Evolutionary conservation across 805 yeast species (phyloP), one percentile per base, ranked within the genome.

Genomic region (Vanderwaltozyma tropicalis): DNA sequence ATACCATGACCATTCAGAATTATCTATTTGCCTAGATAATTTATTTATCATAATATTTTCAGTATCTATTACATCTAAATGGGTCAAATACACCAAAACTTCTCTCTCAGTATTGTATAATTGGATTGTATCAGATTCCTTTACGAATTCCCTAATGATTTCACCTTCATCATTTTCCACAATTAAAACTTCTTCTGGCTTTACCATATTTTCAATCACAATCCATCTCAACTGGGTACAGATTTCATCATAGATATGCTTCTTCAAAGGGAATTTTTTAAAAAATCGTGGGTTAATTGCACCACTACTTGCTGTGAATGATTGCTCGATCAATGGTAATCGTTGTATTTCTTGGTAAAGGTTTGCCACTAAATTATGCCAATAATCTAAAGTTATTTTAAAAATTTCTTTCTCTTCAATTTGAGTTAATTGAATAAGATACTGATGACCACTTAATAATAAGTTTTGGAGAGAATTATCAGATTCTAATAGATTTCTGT

Each of bases 141-240:
- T 83, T 39, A 88, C 94, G 49, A 86, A 85, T 54, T 88, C 96
- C 53, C 97, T 76, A 28, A 88, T 96, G 57, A 92, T 86, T 63
- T 89, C 97, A 46, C 97, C 97, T 63, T 89, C 97, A 60, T 92
- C 97, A 57, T 88, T 88, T 61, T 92, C 96, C 32, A 86, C 95
- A 63, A 92, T 74, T 39, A 89, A 70, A 35, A 92, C 96, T 63
- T 92, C 98, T 61, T 92, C 97, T 1, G 98, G 98, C 59, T 94
- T 78, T 2, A 83, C 96, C 97, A 92, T 92, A 50, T 82, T 81
- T 61, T 88, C 96, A 51, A 92, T 87, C 54, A 89, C 78, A 13
- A 92, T 89, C 34, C 77, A 64, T 60, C 97, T 74, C 50, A 92
- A 69, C 53, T 78, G 76, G 3, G 95, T 77, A 48, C 89, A 71